Conservation (phyloP, 2,329 filamentous ascomycete species). For the Ceratocystis papillata region DNA sequence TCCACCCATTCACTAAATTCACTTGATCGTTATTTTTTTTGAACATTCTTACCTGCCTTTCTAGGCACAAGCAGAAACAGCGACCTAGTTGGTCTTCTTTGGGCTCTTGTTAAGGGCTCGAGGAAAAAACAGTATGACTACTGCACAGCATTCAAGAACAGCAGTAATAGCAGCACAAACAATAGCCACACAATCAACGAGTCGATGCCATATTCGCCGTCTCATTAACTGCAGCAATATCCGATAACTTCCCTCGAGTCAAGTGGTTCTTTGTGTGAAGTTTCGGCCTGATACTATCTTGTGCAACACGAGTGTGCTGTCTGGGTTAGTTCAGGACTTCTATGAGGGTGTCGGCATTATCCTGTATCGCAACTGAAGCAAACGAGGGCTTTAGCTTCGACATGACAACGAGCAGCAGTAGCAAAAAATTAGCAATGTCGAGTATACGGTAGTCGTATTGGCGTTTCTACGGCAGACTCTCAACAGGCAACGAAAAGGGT, state of each 20-base stretch:
- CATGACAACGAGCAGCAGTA: constrained; percentile 4
- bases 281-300: neutral
- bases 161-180: constrained; percentile 5
- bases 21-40: neutral
- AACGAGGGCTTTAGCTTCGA: neutral
- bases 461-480: neutral
- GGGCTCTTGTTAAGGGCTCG: neutral
- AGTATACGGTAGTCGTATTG: neutral
- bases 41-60: neutral
- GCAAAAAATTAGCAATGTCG: neutral
- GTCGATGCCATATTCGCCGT: neutral
- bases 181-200: neutral
- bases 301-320: neutral
- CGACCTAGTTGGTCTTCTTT: constrained; percentile 6
- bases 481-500: neutral
- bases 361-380: neutral
- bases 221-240: neutral
- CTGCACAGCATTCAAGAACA: neutral
- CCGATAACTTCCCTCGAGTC: neutral
- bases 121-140: neutral
- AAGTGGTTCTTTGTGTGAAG: neutral
- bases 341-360: neutral
- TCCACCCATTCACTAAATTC: neutral
- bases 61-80: neutral
- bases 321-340: neutral